These are phyloP conservation scores for Camelina hispida DNA, from an alignment of 345 rosid genomes.

Conservation along the genomic window DNA sequence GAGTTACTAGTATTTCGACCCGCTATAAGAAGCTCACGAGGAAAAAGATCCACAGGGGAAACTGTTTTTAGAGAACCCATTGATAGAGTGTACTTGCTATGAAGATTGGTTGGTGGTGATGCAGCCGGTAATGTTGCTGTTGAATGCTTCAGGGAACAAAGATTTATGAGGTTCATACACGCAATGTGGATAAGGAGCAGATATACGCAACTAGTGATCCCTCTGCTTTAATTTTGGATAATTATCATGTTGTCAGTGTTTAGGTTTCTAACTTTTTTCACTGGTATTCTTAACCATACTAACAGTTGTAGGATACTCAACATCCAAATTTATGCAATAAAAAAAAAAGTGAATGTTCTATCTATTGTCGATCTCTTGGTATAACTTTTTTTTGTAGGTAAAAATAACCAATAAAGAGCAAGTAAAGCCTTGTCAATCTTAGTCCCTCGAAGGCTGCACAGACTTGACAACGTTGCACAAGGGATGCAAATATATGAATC, in stretches of 20 bases:
- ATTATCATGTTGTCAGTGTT: not conserved
- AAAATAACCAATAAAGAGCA: not conserved
- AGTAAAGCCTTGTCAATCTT: too few species aligned
- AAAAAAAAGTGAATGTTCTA: not conserved
- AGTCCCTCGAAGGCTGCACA: not conserved
- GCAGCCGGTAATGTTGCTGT: not conserved
- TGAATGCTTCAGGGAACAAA: not conserved
- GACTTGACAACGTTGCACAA: not conserved
- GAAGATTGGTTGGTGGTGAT: not conserved
- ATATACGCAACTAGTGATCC: not conserved
- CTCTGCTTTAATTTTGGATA: not conserved
- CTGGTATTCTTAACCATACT: not conserved
- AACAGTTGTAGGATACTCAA: not conserved
- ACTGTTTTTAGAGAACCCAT: too few species aligned
- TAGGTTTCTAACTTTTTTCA: not conserved
- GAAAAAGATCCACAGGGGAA: not conserved
- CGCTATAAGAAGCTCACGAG: not conserved
- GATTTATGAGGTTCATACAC: not conserved
- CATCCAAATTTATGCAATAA: not conserved
- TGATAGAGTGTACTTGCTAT: too few species aligned
- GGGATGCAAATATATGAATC: not conserved
- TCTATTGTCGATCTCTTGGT: conserved; percentile 2
- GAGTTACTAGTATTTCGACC: not conserved
- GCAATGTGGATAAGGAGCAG: not conserved
- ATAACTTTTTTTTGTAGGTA: not conserved